Base-by-base conservation (phyloP, 2,329 filamentous ascomycete genomes). In the Cladophialophora carrionii region DNA sequence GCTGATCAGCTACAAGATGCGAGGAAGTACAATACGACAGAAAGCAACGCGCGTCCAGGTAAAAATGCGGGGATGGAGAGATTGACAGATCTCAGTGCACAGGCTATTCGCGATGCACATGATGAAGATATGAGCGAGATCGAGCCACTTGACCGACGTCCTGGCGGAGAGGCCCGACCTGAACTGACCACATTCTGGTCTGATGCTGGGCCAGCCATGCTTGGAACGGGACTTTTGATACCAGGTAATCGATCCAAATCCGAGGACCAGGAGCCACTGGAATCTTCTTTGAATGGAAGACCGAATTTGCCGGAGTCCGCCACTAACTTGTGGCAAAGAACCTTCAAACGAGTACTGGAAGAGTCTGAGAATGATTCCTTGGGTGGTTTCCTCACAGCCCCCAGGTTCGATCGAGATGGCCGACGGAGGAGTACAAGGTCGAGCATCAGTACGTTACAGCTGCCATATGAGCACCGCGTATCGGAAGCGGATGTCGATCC, bases 51-150 rank as follows among this genome's bases (percentile, higher is more conserved):
- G 24, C 58, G 66, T 62, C 57, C 52, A 7, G 22, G 66, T 20
- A 46, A 46, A 7, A 62, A 68, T 22, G 24, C 22, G 3, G 55
- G 31, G 8, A 56, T 65, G 32, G 67, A 69, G 20, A 34, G 43
- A 14, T 62, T 66, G 57, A 70, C 63, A 31, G 68, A 68, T 24
- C 58, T 61, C 56, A 68, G 68, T 56, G 46, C 52, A 26, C 57
- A 66, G 62, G 63, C 48, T n/a, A 26, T 65, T 12, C 53, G 41
- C 12, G 63, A 66, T 22, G 32, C 51, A 3, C 57, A 20, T 17
- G 54, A 66, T 57, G 68, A 70, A 49, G 57, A 54, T 2, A 63
- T 67, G 60, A 68, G 65, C 31, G 68, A 69, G 58, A 58, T 64
- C 32, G 65, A 59, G 7, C 48, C 62, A 29, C 22, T 17, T 12